These are phyloP conservation scores for Penicillium roqueforti DNA, from an alignment of 495 filamentous ascomycete genomes.

Conservation along the genomic window DNA sequence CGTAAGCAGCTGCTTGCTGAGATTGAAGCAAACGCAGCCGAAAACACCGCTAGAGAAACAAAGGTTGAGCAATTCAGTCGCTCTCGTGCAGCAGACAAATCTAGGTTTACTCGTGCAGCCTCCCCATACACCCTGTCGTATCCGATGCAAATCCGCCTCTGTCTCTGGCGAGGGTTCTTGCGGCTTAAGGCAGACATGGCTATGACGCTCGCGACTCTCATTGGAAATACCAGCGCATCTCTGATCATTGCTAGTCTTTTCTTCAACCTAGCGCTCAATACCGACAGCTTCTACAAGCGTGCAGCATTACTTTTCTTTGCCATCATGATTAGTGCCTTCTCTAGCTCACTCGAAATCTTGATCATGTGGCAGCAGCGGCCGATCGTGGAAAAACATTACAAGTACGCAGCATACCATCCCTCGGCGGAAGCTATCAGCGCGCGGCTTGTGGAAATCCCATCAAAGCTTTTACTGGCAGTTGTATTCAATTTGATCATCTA, in stretches of 20 bases:
- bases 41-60: conserved; percentile 59
- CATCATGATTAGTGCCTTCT: conserved; percentile 79
- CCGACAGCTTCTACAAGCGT: conserved; percentile 69
- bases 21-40: conserved; percentile 64
- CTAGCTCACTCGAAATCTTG: conserved; percentile 69
- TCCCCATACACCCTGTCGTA: conserved; percentile 79
- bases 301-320: conserved; percentile 88
- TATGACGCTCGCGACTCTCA: conserved; percentile 62
- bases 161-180: conserved; percentile 68
- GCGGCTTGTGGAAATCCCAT: conserved; percentile 76
- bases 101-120: conserved; percentile 52
- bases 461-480: conserved; percentile 50
- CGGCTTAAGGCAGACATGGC: conserved; percentile 65
- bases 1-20: conserved; percentile 60
- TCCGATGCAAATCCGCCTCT: conserved; percentile 64
- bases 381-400: conserved; percentile 87
- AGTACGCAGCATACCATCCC: conserved; percentile 90
- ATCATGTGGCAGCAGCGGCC: conserved; percentile 81
- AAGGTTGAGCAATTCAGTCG: conserved; percentile 64
- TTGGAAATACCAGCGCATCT: conserved; percentile 71
- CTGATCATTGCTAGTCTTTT: conserved; percentile 81
- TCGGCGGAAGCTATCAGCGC: conserved; percentile 82
- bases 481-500: conserved; percentile 72
- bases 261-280: conserved; percentile 61
- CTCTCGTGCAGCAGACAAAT: conserved; percentile 53